Conservation (phyloP, 1,284 basidiomycete genomes). For the Rhodotorula sp. region DNA sequence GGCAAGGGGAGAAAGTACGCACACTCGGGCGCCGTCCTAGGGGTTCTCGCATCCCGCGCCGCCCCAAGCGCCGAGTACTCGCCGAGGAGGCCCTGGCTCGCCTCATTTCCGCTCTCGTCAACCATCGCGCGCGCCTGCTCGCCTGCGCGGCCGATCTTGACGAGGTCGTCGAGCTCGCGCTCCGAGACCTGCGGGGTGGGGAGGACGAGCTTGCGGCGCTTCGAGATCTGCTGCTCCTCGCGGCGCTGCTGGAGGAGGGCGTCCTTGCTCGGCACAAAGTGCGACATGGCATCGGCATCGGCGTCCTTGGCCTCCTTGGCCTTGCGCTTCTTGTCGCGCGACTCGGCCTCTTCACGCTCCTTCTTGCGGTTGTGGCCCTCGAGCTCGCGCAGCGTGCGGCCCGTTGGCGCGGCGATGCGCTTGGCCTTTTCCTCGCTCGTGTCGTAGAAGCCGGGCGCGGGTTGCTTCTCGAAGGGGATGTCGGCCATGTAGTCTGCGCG, state of each 20-base stretch:
- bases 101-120: slow-evolving; percentile 68
- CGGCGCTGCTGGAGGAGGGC: slow-evolving; percentile 96
- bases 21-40: slow-evolving; percentile 88
- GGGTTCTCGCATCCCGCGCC: slow-evolving; percentile 88
- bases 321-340: slow-evolving; percentile 79
- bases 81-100: slow-evolving; percentile 80
- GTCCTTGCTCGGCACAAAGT: slow-evolving; percentile 89
- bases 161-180: slow-evolving; percentile 92
- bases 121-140: slow-evolving; percentile 86
- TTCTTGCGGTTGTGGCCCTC: slow-evolving; percentile 85
- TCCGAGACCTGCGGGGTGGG: slow-evolving; percentile 95
- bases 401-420: slow-evolving; percentile 81
- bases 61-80: slow-evolving; percentile 81
- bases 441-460: slow-evolving; percentile 95
- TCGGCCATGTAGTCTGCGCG: slow-evolving; percentile 84
- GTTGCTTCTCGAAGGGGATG: slow-evolving; percentile 97
- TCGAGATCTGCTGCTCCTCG: slow-evolving; percentile 92
- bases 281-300: slow-evolving; percentile 69
- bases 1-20: slow-evolving; percentile 51
- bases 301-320: slow-evolving; percentile 58
- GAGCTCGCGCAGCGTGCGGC: slow-evolving; percentile 81
- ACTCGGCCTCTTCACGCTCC: slow-evolving; percentile 82
- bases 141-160: slow-evolving; percentile 93
- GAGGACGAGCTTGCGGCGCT: slow-evolving; percentile 79
- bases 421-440: slow-evolving; percentile 93